Conservation (phyloP, 371 early-diverging fungal species). For the Actinomortierella wolfii region DNA sequence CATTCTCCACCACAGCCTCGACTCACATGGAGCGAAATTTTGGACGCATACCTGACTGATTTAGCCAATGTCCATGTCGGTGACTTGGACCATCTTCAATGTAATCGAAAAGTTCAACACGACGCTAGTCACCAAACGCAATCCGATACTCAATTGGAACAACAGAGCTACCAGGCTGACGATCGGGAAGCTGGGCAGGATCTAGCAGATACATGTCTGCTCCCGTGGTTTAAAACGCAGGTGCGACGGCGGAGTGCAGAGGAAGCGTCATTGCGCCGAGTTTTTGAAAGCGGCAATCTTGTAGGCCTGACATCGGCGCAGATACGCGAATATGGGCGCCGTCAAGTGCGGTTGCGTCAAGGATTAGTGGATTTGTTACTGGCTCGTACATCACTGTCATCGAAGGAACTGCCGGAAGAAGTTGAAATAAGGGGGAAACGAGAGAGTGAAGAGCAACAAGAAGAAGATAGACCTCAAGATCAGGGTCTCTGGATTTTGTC, state of each 20-base stretch:
- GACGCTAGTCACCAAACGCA: constrained; percentile 4
- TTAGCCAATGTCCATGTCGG: constrained; percentile 25
- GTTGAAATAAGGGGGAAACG: no score
- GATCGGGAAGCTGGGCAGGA: no score
- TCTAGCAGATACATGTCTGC: constrained; percentile 12
- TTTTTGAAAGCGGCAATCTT: constrained; percentile 40
- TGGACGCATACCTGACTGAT: constrained; percentile 38
- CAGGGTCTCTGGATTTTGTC: constrained; percentile 28
- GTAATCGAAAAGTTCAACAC: background rate
- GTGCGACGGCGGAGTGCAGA: constrained; percentile 37
- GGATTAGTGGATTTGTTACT: constrained; percentile 27
- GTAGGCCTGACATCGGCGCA: constrained; percentile 23
- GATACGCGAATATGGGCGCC: constrained; percentile 37
- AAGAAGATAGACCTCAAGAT: constrained; percentile 14
- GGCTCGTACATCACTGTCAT: constrained; percentile 9
- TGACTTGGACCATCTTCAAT: constrained; percentile 26
- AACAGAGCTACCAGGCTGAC: background rate
- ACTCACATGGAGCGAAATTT: constrained; percentile 32
- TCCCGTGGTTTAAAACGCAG: constrained; percentile 40
- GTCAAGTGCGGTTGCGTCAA: constrained; percentile 20
- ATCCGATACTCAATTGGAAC: background rate
- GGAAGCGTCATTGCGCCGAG: constrained; percentile 28
- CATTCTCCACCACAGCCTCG: constrained; percentile 6
- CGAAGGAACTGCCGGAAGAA: no score
- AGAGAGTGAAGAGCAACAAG: background rate